phyloP scores from a whole-genome alignment of 129 eudicot genomes.

The sunflower (Helianthus annuus) region HanXRQr2.0-SUNRISE NC_035442.2:172686145-172686644 shows the following conservation, averaged over 20 bases:
- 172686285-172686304: slow-evolving; percentile 18
- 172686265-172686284: slow-evolving; percentile 34
- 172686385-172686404: slow-evolving; percentile 10
- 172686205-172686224: not conserved
- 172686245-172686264: slow-evolving; percentile 27
- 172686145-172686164: slow-evolving; percentile 16
- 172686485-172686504: not conserved
- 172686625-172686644: not conserved
- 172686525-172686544: too few relatives aligned
- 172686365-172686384: slow-evolving; percentile 8
- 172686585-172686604: not conserved
- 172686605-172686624: not conserved
- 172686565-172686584: slow-evolving; percentile 5
- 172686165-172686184: slow-evolving; percentile 21
- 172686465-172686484: slow-evolving; percentile 5
- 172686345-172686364: slow-evolving; percentile 24
- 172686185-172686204: slow-evolving; percentile 6
- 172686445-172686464: slow-evolving; percentile 5
- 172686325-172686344: slow-evolving; percentile 94
- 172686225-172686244: not conserved
- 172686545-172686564: not conserved
- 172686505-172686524: not conserved
- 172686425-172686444: not conserved
- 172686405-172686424: slow-evolving; percentile 7
- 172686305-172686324: slow-evolving; percentile 92